Evolutionary conservation across 345 rosid species (phyloP), one percentile per base, ranked within the genome.

Genomic region (Salix dunnii): DNA sequence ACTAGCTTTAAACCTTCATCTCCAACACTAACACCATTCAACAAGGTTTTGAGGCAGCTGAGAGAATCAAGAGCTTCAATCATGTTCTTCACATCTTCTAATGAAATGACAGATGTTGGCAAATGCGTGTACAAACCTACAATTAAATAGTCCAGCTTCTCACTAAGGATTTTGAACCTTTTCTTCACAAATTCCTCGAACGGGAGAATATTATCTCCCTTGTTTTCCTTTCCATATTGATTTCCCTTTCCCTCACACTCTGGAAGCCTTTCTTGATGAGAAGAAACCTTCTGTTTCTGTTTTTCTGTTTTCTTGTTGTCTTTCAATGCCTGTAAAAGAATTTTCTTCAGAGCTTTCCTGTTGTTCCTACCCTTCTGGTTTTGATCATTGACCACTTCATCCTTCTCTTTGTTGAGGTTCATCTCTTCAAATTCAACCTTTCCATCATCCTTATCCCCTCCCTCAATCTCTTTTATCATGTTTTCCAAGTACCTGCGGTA

Each of bases 181-280:
- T 55, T 21, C 74, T 72, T 17, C 10, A 72, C 17, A 21, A 72
- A 72, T n/a, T 72, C 74, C 31, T 58, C 46, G 23, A 72, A 72
- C 5, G 66, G 35, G n/a, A 35, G 61, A 30, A 18, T 28, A 30
- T 23, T 18, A 30, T 23, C 58, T 40, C 4, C 58, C 7, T 70
- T 18, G 0, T 31, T 20, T 25, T 7, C 31, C 31, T 16, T 27
- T 13, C 14, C 60, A 27, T 46, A 17, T n/a, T 49, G n/a, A 8
- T 9, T 14, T 48, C 28, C 62, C 36, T 70, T 10, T 48, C 25
- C 16, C 33, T 49, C 42, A 49, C 11, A 17, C 36, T 48, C 30
- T 18, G 7, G 30, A 14, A 25, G 58, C 38, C 31, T 2, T 11
- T 49, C 25, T 46, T 48, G 53, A 55, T 18, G 25, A 5, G 7